Conservation (phyloP, 805 yeast species). For the Candida awuae region DNA sequence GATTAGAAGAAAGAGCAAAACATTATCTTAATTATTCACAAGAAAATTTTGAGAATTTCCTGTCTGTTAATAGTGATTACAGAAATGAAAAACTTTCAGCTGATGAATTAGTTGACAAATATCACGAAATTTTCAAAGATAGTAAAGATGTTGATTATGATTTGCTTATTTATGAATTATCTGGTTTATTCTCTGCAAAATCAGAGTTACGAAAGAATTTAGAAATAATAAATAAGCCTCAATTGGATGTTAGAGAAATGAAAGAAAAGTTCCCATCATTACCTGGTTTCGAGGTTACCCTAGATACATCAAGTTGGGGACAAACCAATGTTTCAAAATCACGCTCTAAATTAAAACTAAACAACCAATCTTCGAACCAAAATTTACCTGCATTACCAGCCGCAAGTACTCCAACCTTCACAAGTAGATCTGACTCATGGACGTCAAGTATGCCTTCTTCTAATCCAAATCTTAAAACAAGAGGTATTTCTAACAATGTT, state of each 20-base stretch:
- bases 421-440: conserved; percentile 1
- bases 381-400: conserved; percentile 11
- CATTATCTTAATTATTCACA: conserved; percentile 58
- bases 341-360: conserved; percentile 1
- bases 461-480: conserved; percentile 6
- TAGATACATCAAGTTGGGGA: conserved; percentile 1
- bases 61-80: conserved; percentile 39
- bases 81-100: conserved; percentile 41
- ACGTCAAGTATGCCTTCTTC: too few relatives aligned
- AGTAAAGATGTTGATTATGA: conserved; percentile 40
- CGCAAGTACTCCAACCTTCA: conserved; percentile 7
- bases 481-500: conserved; percentile 13
- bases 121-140: conserved; percentile 39
- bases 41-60: conserved; percentile 41
- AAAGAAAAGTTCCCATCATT: conserved; percentile 45
- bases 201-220: conserved; percentile 37
- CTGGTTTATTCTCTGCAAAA: conserved; percentile 45
- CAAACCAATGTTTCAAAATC: neutral
- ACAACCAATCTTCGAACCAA: neutral
- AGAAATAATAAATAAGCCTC: conserved; percentile 24
- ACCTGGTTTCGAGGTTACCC: conserved; percentile 20
- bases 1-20: conserved; percentile 80
- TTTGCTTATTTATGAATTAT: conserved; percentile 51
- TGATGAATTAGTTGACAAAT: conserved; percentile 37
- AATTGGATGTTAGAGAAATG: conserved; percentile 18